These are phyloP conservation scores for Xylariaceae sp. DNA, from an alignment of 2,329 filamentous ascomycete genomes.

Conservation along the genomic window DNA sequence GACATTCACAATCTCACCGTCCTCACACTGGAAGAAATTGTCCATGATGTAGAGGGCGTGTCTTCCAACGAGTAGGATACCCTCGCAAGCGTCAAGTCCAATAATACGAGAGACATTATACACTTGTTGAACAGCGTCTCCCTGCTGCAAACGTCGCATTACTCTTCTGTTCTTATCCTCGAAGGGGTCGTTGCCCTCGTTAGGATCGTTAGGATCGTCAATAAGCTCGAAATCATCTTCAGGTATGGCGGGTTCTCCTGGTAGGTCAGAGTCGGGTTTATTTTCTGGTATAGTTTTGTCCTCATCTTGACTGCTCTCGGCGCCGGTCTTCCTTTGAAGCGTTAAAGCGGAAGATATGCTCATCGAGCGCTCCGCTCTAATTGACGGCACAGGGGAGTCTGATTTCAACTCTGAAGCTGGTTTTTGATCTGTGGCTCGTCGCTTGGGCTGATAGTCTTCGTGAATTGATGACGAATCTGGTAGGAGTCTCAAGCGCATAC, in stretches of 20 bases:
- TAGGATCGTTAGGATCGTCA: slow-evolving; percentile 81
- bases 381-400: slow-evolving; percentile 19
- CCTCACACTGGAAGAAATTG: slow-evolving; percentile 89
- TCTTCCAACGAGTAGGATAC: slow-evolving; percentile 87
- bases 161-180: slow-evolving; percentile 99
- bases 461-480: slow-evolving; percentile 66
- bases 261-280: slow-evolving; percentile 27
- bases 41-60: slow-evolving; percentile 91
- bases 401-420: slow-evolving; percentile 35
- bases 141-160: slow-evolving; percentile 85
- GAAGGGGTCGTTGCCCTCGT: slow-evolving; percentile 69
- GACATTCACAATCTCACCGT: slow-evolving; percentile 94
- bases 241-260: slow-evolving; percentile 37
- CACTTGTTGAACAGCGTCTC: slow-evolving; percentile 87
- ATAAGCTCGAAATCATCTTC: slow-evolving; percentile 97
- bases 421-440: slow-evolving; percentile 50
- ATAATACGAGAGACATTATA: slow-evolving; percentile 95
- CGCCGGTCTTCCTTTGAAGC: slow-evolving; percentile 20
- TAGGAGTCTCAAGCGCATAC: slow-evolving; percentile 84
- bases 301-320: slow-evolving; percentile 21
- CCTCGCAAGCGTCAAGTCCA: slow-evolving; percentile 88
- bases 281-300: slow-evolving; percentile 20
- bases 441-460: slow-evolving; percentile 79
- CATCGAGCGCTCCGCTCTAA: slow-evolving; percentile 15
- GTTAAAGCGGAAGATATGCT: slow-evolving; percentile 19